A percentile compares a stretch with the other conserved stretches of the same genome.
These are phyloP conservation scores for Colletotrichum cuscutae DNA, from an alignment of 2,329 filamentous ascomycete species.

Conservation along the genomic window DNA sequence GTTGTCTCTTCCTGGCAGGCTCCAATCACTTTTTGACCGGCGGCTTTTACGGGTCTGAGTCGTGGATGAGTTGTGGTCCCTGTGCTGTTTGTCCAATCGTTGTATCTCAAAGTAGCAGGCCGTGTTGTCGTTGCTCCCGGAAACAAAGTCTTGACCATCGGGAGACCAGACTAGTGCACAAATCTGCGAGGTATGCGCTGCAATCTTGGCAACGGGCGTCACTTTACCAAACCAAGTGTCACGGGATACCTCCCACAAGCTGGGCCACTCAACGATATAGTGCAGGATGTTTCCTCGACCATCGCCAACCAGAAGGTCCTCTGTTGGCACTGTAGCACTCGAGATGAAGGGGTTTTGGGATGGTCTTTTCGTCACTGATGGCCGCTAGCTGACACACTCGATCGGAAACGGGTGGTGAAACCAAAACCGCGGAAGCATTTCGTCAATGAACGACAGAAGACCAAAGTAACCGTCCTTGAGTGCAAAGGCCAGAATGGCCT, in stretches of 20 bases:
- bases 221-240: conserved; percentile 82
- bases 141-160: conserved; percentile 81
- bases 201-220: conserved; percentile 80
- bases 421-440: conserved; percentile 76
- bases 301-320: conserved; percentile 89
- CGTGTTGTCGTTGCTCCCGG: conserved; percentile 91
- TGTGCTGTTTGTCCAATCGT: conserved; percentile 49
- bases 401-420: conserved; percentile 77
- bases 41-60: background rate
- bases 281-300: conserved; percentile 86
- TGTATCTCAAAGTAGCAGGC: conserved; percentile 83
- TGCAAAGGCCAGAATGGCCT: conserved; percentile 86
- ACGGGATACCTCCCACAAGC: conserved; percentile 68
- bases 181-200: conserved; percentile 86
- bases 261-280: conserved; percentile 89
- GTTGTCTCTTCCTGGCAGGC: background rate
- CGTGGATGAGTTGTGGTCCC: conserved; percentile 20
- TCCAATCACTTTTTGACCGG: background rate
- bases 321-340: conserved; percentile 69
- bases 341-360: conserved; percentile 60
- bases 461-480: conserved; percentile 80
- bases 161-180: conserved; percentile 92
- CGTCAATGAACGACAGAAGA: conserved; percentile 81
- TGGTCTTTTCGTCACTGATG: conserved; percentile 63
- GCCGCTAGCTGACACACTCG: conserved; percentile 85